Evolutionary conservation across 2,329 filamentous ascomycete species (phyloP).

Genomic region (Penicillium expansum): DNA sequence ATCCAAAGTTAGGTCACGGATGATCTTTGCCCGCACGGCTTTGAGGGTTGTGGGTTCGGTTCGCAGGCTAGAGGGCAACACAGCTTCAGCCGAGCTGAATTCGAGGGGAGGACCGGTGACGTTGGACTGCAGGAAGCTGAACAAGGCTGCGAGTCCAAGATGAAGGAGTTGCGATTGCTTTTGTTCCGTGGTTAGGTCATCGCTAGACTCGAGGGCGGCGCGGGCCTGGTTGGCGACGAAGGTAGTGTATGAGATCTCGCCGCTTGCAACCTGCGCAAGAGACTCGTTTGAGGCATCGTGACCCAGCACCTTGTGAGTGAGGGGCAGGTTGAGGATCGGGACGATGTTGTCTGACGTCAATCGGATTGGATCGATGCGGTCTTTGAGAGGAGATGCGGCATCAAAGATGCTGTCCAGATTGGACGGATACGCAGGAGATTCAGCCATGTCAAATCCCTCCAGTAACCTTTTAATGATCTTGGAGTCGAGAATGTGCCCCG

Average conservation of each 20-base stretch:
- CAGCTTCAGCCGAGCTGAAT: conserved; percentile 50
- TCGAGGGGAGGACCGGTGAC: conserved; percentile 81
- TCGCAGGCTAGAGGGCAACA: conserved; percentile 47
- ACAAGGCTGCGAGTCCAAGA: conserved; percentile 66
- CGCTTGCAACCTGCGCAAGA: conserved; percentile 30
- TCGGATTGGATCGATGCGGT: conserved; percentile 36
- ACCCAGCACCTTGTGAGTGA: conserved; percentile 41
- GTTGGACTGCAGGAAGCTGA: conserved; percentile 80
- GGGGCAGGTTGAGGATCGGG: conserved; percentile 34
- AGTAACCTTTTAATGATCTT: conserved; percentile 7
- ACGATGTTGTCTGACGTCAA: conserved; percentile 35
- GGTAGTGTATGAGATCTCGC: conserved; percentile 38
- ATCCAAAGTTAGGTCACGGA: conserved; percentile 72
- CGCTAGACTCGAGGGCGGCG: conserved; percentile 19
- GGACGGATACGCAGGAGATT: conserved; percentile 23
- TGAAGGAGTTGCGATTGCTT: conserved; percentile 46
- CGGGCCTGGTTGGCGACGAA: conserved; percentile 38
- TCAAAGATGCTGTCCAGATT: conserved; percentile 38
- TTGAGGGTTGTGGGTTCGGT: conserved; percentile 43
- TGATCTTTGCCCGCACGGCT: conserved; percentile 56
- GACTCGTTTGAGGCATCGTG: conserved; percentile 31
- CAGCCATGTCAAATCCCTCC: conserved; percentile 26
- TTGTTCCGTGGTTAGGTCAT: conserved; percentile 27
- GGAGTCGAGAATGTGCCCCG: conserved; percentile 22
- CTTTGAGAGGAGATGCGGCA: conserved; percentile 23